Conservation (phyloP, 192 early-diverging fungal genomes). For the Helicostylum pulchrum region DNA sequence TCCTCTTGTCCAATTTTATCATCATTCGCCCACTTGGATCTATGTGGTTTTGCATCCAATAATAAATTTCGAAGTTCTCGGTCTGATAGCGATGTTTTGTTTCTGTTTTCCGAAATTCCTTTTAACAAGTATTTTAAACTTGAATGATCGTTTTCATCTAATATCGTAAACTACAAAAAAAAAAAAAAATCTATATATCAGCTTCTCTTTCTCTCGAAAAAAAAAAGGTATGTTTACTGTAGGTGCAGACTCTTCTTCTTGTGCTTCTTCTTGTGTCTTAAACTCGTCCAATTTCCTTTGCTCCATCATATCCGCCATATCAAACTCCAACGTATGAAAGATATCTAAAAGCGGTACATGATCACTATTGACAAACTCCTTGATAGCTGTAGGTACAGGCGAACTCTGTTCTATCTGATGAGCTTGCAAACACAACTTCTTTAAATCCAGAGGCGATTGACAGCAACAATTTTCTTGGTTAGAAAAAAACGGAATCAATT, state of each 20-base stretch:
- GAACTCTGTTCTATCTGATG: neutral
- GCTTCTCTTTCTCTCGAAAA: too few species aligned
- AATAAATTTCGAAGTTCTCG: constrained; percentile 72
- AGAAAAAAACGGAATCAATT: constrained; percentile 61
- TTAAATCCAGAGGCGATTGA: neutral
- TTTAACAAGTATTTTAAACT: constrained; percentile 62
- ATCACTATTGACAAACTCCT: neutral
- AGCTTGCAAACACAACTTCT: neutral
- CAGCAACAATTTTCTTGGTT: constrained; percentile 42
- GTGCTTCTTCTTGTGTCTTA: constrained; percentile 26
- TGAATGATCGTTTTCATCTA: constrained; percentile 27
- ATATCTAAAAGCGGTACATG: constrained; percentile 57
- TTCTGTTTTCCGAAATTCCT: constrained; percentile 69
- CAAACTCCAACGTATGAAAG: constrained; percentile 66
- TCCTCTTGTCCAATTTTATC: constrained; percentile 86
- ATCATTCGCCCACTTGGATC: constrained; percentile 88
- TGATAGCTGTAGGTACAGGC: neutral
- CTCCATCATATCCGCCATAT: constrained; percentile 55
- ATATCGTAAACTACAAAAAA: constrained; percentile 32
- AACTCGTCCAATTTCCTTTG: constrained; percentile 42
- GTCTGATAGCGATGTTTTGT: constrained; percentile 57
- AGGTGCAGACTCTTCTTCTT: constrained; percentile 10
- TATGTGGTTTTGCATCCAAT: constrained; percentile 74
- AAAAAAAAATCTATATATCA: neutral
- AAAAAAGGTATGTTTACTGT: constrained; percentile 8